A percentile compares a stretch with the other conserved stretches of the same genome.
Conservation (phyloP, 1,284 basidiomycete genomes). For the Irpex lacteus region DNA sequence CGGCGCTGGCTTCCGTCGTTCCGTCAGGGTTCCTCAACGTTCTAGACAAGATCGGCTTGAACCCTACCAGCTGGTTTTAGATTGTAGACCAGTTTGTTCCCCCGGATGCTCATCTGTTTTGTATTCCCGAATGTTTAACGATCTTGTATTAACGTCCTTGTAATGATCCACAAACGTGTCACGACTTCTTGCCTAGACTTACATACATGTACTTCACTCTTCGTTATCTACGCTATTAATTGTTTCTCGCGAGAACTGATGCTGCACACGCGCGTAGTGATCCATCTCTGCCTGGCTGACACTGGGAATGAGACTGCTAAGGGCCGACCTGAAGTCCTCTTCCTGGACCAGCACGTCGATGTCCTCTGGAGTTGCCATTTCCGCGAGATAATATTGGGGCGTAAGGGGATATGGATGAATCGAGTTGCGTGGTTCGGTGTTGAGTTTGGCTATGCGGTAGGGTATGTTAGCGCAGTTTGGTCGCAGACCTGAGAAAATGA, state of each 20-base stretch:
- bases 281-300: slow-evolving; percentile 89
- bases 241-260: slow-evolving; percentile 53
- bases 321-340: slow-evolving; percentile 76
- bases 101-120: background rate
- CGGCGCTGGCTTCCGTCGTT: slow-evolving; percentile 48
- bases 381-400: slow-evolving; percentile 89
- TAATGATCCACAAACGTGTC: background rate
- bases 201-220: background rate
- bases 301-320: slow-evolving; percentile 80
- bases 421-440: slow-evolving; percentile 36
- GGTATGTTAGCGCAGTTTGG: slow-evolving; percentile 12
- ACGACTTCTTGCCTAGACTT: background rate
- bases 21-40: slow-evolving; percentile 49
- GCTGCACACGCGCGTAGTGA: slow-evolving; percentile 79
- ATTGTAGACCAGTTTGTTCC: background rate
- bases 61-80: slow-evolving; percentile 54
- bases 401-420: slow-evolving; percentile 75
- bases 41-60: slow-evolving; percentile 52
- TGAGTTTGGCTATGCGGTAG: slow-evolving; percentile 42
- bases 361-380: slow-evolving; percentile 76
- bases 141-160: background rate
- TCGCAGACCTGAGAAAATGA: no score
- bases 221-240: slow-evolving; percentile 10
- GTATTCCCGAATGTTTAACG: background rate
- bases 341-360: slow-evolving; percentile 73